Percentiles rank a stretch among this genome's conserved stretches.
Evolutionary conservation across 2,329 filamentous ascomycete species (phyloP).

Genomic region (Colletotrichum salicis): DNA sequence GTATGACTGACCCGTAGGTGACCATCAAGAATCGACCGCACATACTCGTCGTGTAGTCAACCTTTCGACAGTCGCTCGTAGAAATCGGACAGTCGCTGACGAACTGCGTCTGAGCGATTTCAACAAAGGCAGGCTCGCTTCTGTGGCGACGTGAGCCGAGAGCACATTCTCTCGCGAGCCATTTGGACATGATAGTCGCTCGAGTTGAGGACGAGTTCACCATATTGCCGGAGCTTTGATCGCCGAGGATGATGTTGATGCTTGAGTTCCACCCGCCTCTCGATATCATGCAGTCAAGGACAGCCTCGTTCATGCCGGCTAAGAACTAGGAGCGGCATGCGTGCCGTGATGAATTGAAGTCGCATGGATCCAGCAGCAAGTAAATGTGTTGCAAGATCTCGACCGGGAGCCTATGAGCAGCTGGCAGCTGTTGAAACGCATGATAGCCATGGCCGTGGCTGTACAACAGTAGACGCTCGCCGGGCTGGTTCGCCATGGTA

Average conservation of each 20-base stretch:
- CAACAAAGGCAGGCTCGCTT: constrained; percentile 42
- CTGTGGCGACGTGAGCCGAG: constrained; percentile 15
- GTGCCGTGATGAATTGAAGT: constrained; percentile 70
- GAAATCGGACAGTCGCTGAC: constrained; percentile 39
- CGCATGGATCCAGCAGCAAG: constrained; percentile 44
- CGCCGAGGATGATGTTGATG: constrained; percentile 40
- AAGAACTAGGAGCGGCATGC: constrained; percentile 70
- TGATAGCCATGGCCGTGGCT: neutral
- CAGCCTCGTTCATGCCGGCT: constrained; percentile 60
- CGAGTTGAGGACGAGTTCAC: constrained; percentile 32
- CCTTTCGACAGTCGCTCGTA: neutral
- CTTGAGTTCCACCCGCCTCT: constrained; percentile 64
- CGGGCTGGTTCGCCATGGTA: neutral
- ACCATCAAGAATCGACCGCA: constrained; percentile 69
- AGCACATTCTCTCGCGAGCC: constrained; percentile 53
- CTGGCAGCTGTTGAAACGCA: neutral
- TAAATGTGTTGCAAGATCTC: constrained; percentile 53
- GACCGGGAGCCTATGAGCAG: constrained; percentile 43
- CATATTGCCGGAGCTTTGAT: neutral
- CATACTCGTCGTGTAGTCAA: constrained; percentile 61
- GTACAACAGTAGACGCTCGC: neutral
- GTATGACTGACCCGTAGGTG: constrained; percentile 63
- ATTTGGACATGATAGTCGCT: constrained; percentile 52
- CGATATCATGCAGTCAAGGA: constrained; percentile 65
- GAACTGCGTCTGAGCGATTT: constrained; percentile 50